phyloP scores from a whole-genome alignment of 768 basidiomycete species.

The Saitozyma sp. region DNA sequence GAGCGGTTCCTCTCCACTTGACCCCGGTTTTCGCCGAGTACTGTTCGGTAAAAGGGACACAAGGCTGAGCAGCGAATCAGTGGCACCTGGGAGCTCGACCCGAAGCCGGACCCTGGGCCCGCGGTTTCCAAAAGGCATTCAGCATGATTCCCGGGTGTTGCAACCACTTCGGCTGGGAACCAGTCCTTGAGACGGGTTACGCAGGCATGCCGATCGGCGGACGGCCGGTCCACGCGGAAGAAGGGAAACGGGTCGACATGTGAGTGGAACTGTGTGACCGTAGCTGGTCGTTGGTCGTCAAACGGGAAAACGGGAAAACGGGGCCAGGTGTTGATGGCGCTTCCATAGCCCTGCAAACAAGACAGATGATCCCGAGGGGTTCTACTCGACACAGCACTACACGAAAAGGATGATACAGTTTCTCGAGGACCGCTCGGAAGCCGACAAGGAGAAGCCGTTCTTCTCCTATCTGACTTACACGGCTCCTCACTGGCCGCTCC shows the following conservation, averaged over 20 bases:
- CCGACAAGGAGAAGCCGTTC: slow-evolving; percentile 34
- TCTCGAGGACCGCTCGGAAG: slow-evolving; percentile 19
- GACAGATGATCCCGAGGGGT: slow-evolving; percentile 11
- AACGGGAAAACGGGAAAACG: too few species aligned
- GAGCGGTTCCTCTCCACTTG: not conserved
- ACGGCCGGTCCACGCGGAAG: slow-evolving; percentile 1
- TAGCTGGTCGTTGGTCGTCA: too few species aligned
- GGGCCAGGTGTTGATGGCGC: not conserved
- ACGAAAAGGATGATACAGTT: slow-evolving; percentile 24
- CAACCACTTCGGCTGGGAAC: slow-evolving; percentile 11
- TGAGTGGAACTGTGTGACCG: not conserved
- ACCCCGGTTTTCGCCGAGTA: not conserved
- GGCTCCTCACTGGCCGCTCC: slow-evolving; percentile 37
- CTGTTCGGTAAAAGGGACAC: not conserved
- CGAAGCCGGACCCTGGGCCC: slow-evolving; percentile 15
- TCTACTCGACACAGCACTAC: slow-evolving; percentile 42
- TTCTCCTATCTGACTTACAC: slow-evolving; percentile 48
- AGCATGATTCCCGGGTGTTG: slow-evolving; percentile 18
- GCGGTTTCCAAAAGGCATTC: slow-evolving; percentile 29
- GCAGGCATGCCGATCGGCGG: not conserved
- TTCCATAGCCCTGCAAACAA: not conserved
- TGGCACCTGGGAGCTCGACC: slow-evolving; percentile 39
- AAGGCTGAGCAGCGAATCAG: not conserved
- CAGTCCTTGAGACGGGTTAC: not conserved
- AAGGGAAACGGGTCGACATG: not conserved